Percentiles rank a stretch among this genome's conserved stretches.
These are phyloP conservation scores for Cryptococcus sp. DNA, from an alignment of 1,284 basidiomycete species.

Conservation along the genomic window DNA sequence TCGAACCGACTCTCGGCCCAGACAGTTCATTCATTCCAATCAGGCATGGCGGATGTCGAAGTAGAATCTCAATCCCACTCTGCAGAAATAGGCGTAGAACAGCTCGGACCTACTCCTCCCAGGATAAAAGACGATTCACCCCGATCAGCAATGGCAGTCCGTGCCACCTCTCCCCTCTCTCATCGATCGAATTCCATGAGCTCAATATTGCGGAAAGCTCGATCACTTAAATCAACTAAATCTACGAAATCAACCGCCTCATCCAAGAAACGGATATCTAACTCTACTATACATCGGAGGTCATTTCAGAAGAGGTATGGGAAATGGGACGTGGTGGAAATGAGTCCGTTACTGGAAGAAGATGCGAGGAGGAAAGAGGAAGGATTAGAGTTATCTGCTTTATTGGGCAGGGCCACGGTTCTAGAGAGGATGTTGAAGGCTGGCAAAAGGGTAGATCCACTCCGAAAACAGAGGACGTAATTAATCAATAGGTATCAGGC, in stretches of 20 bases:
- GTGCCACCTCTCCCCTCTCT: background rate
- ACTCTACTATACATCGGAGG: background rate
- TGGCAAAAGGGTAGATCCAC: constrained; percentile 32
- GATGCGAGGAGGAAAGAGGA: constrained; percentile 13
- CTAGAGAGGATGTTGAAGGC: constrained; percentile 34
- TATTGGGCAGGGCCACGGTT: constrained; percentile 34
- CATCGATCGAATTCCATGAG: background rate
- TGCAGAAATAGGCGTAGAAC: background rate
- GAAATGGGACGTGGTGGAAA: background rate
- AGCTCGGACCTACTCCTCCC: background rate
- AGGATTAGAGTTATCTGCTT: constrained; percentile 23
- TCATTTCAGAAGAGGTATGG: background rate
- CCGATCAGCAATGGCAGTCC: background rate
- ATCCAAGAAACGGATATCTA: background rate
- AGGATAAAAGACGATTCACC: no score
- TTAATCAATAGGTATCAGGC: constrained; percentile 2
- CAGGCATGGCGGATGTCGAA: background rate
- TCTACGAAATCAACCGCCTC: background rate
- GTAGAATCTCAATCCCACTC: background rate
- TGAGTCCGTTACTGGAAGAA: background rate
- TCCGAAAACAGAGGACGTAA: background rate
- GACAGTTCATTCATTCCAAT: background rate
- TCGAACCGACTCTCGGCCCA: background rate
- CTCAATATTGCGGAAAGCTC: background rate
- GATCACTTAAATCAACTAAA: background rate